Evolutionary conservation across 2,329 filamentous ascomycete species (phyloP).

Genomic region (Uncinocarpus reesii): DNA sequence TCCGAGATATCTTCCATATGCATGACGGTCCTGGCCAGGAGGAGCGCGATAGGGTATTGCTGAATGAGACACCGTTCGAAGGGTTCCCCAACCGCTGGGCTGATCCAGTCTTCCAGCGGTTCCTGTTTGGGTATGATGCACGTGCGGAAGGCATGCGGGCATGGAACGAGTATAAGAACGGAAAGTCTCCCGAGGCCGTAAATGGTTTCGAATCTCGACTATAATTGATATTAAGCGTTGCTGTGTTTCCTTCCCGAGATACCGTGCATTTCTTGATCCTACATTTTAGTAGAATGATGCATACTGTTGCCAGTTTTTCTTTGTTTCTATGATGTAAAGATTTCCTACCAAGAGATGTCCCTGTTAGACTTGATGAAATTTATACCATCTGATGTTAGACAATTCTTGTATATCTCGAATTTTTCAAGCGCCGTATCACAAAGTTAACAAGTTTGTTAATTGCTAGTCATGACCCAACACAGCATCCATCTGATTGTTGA

Average conservation of each 20-base stretch:
- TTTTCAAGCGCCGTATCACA: too few species aligned
- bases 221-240: not conserved
- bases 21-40: conserved; percentile 49
- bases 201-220: conserved; percentile 4
- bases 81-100: conserved; percentile 38
- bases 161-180: conserved; percentile 15
- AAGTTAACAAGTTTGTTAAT: too few species aligned
- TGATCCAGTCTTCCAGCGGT: conserved; percentile 32
- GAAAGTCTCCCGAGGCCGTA: not conserved
- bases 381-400: too few species aligned
- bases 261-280: too few species aligned
- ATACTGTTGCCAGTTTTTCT: too few species aligned
- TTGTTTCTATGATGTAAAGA: too few species aligned
- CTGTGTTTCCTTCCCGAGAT: not conserved
- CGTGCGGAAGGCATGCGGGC: conserved; percentile 8
- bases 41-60: conserved; percentile 42
- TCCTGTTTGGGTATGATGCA: conserved; percentile 33
- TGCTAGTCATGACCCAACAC: too few species aligned
- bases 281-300: too few species aligned
- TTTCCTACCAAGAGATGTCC: too few species aligned
- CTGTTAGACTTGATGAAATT: too few species aligned
- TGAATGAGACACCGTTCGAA: conserved; percentile 28
- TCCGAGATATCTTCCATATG: conserved; percentile 54
- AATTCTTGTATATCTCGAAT: too few species aligned
- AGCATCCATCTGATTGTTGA: too few species aligned